These are phyloP conservation scores for Boletus insuetus DNA, from an alignment of 768 basidiomycete genomes.

Conservation along the genomic window DNA sequence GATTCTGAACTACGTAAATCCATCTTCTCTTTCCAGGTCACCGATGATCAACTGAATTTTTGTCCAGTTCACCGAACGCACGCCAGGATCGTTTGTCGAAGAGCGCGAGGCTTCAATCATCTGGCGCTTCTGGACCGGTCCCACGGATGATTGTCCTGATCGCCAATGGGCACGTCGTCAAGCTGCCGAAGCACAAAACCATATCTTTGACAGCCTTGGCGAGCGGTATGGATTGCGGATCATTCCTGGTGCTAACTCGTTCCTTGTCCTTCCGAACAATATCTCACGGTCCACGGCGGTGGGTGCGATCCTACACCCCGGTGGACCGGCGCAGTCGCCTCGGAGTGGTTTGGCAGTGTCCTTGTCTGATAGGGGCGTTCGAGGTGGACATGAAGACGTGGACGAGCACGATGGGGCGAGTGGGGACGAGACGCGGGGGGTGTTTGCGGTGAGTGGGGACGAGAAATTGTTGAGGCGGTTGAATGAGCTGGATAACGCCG, in stretches of 20 bases:
- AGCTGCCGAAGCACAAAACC: constrained; percentile 89
- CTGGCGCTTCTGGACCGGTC: constrained; percentile 80
- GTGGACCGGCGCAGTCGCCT: constrained; percentile 43
- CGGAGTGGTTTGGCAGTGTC: constrained; percentile 34
- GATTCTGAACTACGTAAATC: constrained; percentile 77
- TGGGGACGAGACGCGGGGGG: constrained; percentile 50
- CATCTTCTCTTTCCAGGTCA: background rate
- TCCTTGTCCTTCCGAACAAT: constrained; percentile 81
- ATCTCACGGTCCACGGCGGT: constrained; percentile 83
- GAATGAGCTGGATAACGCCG: constrained; percentile 69
- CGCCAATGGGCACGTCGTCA: constrained; percentile 82
- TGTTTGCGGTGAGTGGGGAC: constrained; percentile 69
- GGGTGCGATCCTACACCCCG: constrained; percentile 72
- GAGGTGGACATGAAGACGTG: background rate
- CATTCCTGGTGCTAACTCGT: constrained; percentile 74
- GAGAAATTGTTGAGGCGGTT: constrained; percentile 74
- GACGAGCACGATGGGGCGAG: constrained; percentile 26
- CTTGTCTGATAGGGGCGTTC: constrained; percentile 16
- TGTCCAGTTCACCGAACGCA: constrained; percentile 82
- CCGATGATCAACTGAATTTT: background rate
- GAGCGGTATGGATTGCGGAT: constrained; percentile 82
- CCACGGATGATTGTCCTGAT: constrained; percentile 48
- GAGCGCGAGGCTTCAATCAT: constrained; percentile 79
- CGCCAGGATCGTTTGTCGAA: constrained; percentile 81
- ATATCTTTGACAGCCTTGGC: constrained; percentile 84